A percentile compares a stretch with the other conserved stretches of the same genome.
phyloP scores from a whole-genome alignment of 2,329 filamentous ascomycete species.

The Ophiostoma ips region DNA sequence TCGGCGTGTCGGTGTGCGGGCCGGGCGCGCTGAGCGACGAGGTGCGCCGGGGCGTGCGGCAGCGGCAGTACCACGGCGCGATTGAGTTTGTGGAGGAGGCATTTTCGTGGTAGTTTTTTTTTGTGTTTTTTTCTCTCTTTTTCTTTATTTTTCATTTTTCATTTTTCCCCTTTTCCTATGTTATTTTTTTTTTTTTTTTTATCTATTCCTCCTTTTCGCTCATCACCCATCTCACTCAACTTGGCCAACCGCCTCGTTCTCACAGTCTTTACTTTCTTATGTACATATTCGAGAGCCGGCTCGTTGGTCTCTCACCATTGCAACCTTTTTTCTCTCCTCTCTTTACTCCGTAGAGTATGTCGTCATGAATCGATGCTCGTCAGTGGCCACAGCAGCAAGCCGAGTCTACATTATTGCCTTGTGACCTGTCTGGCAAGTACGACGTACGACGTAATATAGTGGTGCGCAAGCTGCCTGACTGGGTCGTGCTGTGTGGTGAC shows the following conservation, averaged over 20 bases:
- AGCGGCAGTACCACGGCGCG: slow-evolving; percentile 47
- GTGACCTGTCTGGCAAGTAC: no score
- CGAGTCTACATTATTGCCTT: no score
- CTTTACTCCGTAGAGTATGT: neutral
- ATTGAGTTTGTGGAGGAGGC: slow-evolving; percentile 72
- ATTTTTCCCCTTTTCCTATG: neutral
- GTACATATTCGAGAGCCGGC: neutral
- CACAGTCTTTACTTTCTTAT: neutral
- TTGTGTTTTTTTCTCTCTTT: neutral
- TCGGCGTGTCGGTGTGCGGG: slow-evolving; percentile 63
- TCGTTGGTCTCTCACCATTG: neutral
- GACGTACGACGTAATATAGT: no score
- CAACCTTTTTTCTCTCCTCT: neutral
- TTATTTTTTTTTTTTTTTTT: neutral
- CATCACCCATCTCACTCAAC: no score
- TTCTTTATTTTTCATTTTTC: neutral
- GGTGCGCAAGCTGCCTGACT: no score
- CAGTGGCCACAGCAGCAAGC: neutral
- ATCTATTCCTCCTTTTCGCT: no score
- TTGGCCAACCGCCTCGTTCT: neutral
- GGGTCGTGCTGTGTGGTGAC: no score
- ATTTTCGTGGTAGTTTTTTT: slow-evolving; percentile 41
- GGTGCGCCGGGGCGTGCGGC: slow-evolving; percentile 52
- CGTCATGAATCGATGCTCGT: neutral
- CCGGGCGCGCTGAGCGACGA: slow-evolving; percentile 63